Conservation (phyloP, 2,329 filamentous ascomycete species). For the Nemania diffusa region DNA sequence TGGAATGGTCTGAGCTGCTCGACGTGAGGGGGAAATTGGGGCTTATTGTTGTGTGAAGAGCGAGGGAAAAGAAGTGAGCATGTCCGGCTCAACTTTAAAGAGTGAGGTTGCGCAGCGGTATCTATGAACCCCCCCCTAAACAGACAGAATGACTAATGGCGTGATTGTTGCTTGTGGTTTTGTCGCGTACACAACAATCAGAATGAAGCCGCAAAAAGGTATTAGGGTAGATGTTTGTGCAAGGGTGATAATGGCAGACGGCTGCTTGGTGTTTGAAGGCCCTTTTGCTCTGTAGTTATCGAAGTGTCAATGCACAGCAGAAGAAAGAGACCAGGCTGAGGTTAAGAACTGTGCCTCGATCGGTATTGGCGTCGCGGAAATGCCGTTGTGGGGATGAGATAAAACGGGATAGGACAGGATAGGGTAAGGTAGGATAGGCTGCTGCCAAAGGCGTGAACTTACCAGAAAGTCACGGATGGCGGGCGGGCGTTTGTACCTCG, state of each 20-base stretch:
- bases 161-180: background rate
- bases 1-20: slow-evolving; percentile 17
- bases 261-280: background rate
- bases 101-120: slow-evolving; percentile 18
- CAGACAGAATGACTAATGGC: background rate
- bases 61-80: slow-evolving; percentile 4
- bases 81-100: slow-evolving; percentile 3
- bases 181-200: background rate
- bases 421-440: background rate
- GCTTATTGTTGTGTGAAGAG: slow-evolving; percentile 18
- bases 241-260: background rate
- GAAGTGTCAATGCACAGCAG: slow-evolving; percentile 23
- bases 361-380: slow-evolving; percentile 31
- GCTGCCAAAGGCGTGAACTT: slow-evolving; percentile 2
- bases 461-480: background rate
- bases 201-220: background rate
- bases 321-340: slow-evolving; percentile 28
- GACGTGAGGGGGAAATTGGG: slow-evolving; percentile 26
- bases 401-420: background rate
- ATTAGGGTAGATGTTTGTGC: background rate
- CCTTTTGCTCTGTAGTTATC: background rate
- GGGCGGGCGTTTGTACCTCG: slow-evolving; percentile 6
- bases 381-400: slow-evolving; percentile 30
- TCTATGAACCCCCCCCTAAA: background rate
- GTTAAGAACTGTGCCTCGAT: slow-evolving; percentile 17